phyloP scores from a whole-genome alignment of 2,329 filamentous ascomycete species.

The Pestalotiopsis fici region DNA sequence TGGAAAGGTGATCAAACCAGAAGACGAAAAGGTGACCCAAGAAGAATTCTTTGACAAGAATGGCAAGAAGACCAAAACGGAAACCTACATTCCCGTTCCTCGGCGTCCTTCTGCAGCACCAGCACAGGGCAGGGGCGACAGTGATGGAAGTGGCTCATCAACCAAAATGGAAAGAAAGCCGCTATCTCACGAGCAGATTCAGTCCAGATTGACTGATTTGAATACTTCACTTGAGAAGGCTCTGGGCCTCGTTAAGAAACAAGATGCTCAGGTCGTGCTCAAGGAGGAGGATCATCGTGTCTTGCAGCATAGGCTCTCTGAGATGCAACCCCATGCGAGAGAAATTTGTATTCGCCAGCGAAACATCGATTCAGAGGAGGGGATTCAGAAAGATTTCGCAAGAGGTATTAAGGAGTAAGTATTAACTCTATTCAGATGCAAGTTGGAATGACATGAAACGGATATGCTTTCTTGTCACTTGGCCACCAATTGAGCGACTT shows the following conservation, averaged over 20 bases:
- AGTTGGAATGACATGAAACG: too few relatives aligned
- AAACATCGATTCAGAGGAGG: constrained; percentile 54
- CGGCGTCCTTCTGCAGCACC: too few relatives aligned
- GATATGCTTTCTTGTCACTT: too few relatives aligned
- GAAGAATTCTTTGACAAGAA: too few relatives aligned
- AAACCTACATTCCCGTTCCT: too few relatives aligned
- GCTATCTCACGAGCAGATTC: not conserved
- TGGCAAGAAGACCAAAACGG: too few relatives aligned
- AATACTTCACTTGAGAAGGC: not conserved
- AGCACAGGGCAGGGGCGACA: too few relatives aligned
- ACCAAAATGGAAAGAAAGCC: constrained; percentile 31
- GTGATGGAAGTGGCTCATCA: constrained; percentile 16
- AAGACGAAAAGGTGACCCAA: not conserved
- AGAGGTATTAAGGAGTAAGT: constrained; percentile 48
- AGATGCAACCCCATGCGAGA: constrained; percentile 29
- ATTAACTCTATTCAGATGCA: too few relatives aligned
- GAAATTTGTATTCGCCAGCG: constrained; percentile 51
- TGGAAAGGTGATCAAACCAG: not conserved
- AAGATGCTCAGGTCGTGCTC: not conserved
- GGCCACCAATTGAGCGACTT: too few relatives aligned
- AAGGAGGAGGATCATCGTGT: constrained; percentile 34
- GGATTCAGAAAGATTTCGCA: constrained; percentile 61
- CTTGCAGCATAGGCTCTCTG: constrained; percentile 38
- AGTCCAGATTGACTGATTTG: not conserved
- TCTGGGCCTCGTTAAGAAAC: not conserved